Percentiles rank a stretch among this genome's conserved stretches.
phyloP scores from a whole-genome alignment of 2,329 filamentous ascomycete genomes.

The Ilyonectria mors-panacis region DNA sequence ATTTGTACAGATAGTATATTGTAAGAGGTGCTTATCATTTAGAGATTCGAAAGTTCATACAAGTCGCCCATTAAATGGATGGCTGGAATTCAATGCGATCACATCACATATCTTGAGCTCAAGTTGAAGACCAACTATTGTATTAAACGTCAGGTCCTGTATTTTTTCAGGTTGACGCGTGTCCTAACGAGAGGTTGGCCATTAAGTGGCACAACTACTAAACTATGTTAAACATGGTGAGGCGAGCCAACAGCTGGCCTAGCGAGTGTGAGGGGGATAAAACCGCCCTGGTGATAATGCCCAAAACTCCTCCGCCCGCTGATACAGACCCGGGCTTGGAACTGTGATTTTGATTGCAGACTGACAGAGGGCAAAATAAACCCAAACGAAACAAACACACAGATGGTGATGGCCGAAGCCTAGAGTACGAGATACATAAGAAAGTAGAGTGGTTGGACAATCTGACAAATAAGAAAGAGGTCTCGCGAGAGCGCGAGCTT shows the following conservation, averaged over 20 bases:
- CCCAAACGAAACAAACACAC: too few relatives aligned
- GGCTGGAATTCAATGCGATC: not conserved
- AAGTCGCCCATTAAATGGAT: too few relatives aligned
- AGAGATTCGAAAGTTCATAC: not conserved
- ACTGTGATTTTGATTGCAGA: not conserved
- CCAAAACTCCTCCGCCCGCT: conserved; percentile 19
- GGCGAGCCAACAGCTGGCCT: not conserved
- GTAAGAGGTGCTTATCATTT: too few relatives aligned
- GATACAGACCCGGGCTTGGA: not conserved
- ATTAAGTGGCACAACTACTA: not conserved
- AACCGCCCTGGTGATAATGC: not conserved
- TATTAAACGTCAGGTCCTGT: conserved; percentile 1
- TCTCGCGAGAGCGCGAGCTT: not conserved
- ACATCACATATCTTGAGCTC: not conserved
- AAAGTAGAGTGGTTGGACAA: not conserved
- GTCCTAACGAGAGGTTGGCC: conserved; percentile 2
- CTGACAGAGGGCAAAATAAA: not conserved
- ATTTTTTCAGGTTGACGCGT: not conserved
- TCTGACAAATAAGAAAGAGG: not conserved
- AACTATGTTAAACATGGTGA: conserved; percentile 9
- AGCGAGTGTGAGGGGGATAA: conserved; percentile 8
- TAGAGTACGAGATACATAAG: not conserved
- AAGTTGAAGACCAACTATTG: not conserved
- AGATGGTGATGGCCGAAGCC: too few relatives aligned
- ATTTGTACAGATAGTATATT: not conserved